Evolutionary conservation across 140 eudicot species (phyloP), one percentile per base, ranked within the genome.

Genomic region (Anethum foeniculum): DNA sequence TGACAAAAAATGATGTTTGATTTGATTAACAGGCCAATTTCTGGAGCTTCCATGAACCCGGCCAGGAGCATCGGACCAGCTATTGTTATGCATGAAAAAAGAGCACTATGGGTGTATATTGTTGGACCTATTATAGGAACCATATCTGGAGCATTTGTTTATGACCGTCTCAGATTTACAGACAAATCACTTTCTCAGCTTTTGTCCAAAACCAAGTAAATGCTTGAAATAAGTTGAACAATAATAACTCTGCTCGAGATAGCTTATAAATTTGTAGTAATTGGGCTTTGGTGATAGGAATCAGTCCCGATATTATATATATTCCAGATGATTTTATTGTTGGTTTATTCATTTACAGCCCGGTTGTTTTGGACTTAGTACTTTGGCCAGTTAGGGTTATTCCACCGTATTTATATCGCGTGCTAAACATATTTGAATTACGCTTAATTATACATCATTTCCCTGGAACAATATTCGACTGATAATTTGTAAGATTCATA

Each of bases 1-100:
- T 62, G 69, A 25, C 34, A 10, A 25, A 34, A 62, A n/a, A 62
- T 25, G 34, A 10, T 9, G 28, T 25, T 62, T 25, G 16, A 25
- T 25, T 12, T 38, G n/a, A 6, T 54, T 25, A 69, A 75, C 85
- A 94, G 98, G 89, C 92, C 96, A 3, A 86, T 90, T 79, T 90
- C 98, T 5, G 98, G 97, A 77, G 98, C 97, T 76, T 94, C 98
- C 6, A 90, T 94, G 98, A 94, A 94, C 82, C 98, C 98, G 10
- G 98, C 97, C 13, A 88, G 98, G 80, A 94, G 96, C 82, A 49
- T 94, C 78, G 98, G 98, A 51, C 98, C 98, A 48, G 98, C 98
- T 30, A 27, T 94, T 7, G 93, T 94, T 64, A 88, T 65, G 80
- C 77, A 48, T 32, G 85, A 74, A 7, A 90, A 75, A 77, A 84